Evolutionary conservation across 2,329 filamentous ascomycete species (phyloP).

Genomic region (Calonectria hawksworthii): DNA sequence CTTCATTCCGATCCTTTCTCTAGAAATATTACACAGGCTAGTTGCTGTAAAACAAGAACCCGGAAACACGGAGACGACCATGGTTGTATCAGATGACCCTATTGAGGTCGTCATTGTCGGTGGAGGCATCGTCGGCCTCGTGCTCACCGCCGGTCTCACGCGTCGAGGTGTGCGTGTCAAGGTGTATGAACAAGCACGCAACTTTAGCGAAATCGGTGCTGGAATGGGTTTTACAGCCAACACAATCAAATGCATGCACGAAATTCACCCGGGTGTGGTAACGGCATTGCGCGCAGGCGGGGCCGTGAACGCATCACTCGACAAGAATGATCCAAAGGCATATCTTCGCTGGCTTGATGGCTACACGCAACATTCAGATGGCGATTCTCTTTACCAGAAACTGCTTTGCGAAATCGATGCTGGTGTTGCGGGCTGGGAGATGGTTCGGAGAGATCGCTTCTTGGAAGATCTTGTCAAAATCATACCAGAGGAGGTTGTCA

Average conservation of each 20-base stretch:
- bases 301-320: background rate
- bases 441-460: slow-evolving; percentile 1
- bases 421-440: background rate
- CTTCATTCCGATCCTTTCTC: background rate
- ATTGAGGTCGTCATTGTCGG: background rate
- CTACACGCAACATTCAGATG: background rate
- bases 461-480: slow-evolving; percentile 7
- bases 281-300: background rate
- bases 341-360: background rate
- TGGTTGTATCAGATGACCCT: background rate
- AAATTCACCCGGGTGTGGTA: background rate
- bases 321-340: background rate
- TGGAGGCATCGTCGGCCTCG: background rate
- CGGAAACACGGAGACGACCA: background rate
- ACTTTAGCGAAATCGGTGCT: background rate
- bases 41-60: background rate
- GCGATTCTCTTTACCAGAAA: background rate
- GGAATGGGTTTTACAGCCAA: background rate
- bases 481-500: background rate
- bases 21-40: background rate
- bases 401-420: background rate
- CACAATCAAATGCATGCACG: background rate
- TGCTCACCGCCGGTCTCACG: background rate
- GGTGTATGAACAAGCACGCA: background rate
- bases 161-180: background rate